Percentiles rank a stretch among this genome's conserved stretches.
phyloP scores from a whole-genome alignment of 2,329 filamentous ascomycete genomes.

The Xylaria sp. region DNA sequence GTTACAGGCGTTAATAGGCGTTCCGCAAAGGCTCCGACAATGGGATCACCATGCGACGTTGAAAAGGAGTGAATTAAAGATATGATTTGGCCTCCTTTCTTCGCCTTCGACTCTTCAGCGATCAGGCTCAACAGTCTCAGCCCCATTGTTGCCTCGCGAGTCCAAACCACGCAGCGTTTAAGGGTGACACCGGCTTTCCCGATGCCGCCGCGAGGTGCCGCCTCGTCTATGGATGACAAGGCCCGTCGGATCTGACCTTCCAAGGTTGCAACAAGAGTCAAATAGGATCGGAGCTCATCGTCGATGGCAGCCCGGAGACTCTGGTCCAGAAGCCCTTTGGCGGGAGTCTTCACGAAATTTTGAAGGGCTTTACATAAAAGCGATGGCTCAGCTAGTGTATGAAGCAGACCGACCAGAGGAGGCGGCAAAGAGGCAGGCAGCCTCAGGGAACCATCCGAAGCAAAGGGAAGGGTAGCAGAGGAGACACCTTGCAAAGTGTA shows the following conservation, averaged over 20 bases:
- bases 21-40: slow-evolving; percentile 89
- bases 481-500: slow-evolving; percentile 91
- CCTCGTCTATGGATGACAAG: slow-evolving; percentile 65
- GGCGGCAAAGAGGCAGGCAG: slow-evolving; percentile 75
- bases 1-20: slow-evolving; percentile 82
- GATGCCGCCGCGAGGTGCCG: slow-evolving; percentile 62
- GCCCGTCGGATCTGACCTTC: slow-evolving; percentile 88
- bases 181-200: slow-evolving; percentile 87
- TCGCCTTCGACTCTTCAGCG: slow-evolving; percentile 79
- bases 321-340: slow-evolving; percentile 82
- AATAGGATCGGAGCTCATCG: slow-evolving; percentile 79
- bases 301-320: slow-evolving; percentile 84
- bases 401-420: slow-evolving; percentile 78
- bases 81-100: slow-evolving; percentile 84
- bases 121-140: slow-evolving; percentile 89
- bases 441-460: slow-evolving; percentile 61
- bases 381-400: slow-evolving; percentile 87
- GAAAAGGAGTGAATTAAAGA: slow-evolving; percentile 91
- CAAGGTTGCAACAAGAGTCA: slow-evolving; percentile 83
- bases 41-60: slow-evolving; percentile 88
- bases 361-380: slow-evolving; percentile 81
- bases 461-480: slow-evolving; percentile 76
- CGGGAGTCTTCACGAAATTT: slow-evolving; percentile 73
- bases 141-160: slow-evolving; percentile 92
- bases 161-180: slow-evolving; percentile 96